A percentile compares a stretch with the other conserved stretches of the same genome.
Conservation (phyloP, 1,139 yeast species). For the Yamadazyma conglobata region DNA sequence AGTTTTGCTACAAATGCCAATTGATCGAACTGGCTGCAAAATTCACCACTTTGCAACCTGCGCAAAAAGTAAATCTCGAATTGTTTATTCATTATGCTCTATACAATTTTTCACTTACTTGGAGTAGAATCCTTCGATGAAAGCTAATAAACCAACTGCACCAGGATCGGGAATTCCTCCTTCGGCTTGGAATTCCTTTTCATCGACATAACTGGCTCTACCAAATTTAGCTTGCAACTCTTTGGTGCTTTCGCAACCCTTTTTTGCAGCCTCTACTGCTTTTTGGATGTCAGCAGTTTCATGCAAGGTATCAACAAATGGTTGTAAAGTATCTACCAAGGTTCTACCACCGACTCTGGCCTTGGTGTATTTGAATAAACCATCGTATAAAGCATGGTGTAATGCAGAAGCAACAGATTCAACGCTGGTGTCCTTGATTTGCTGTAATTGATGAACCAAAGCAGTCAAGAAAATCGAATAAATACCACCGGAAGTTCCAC, state of each 20-base stretch:
- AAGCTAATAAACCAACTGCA: slow-evolving; percentile 74
- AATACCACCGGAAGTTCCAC: slow-evolving; percentile 94
- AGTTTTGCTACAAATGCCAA: too few relatives aligned
- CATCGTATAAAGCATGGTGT: slow-evolving; percentile 37
- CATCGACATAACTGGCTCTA: slow-evolving; percentile 83
- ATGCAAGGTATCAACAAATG: slow-evolving; percentile 67
- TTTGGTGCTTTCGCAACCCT: slow-evolving; percentile 76
- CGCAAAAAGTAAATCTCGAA: too few relatives aligned
- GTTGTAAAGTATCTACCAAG: slow-evolving; percentile 80
- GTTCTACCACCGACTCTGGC: slow-evolving; percentile 93
- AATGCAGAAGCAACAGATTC: slow-evolving; percentile 26
- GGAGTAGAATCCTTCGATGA: slow-evolving; percentile 59
- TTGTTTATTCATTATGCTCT: too few relatives aligned
- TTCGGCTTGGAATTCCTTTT: slow-evolving; percentile 48
- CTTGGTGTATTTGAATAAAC: slow-evolving; percentile 67
- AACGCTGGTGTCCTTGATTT: slow-evolving; percentile 34
- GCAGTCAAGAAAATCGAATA: slow-evolving; percentile 73
- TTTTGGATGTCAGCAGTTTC: slow-evolving; percentile 46
- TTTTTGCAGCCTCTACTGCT: slow-evolving; percentile 67
- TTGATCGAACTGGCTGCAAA: too few relatives aligned
- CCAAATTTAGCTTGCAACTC: slow-evolving; percentile 83
- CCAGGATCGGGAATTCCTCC: slow-evolving; percentile 93
- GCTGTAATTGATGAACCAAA: slow-evolving; percentile 30
- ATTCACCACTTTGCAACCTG: too few relatives aligned
- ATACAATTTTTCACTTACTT: too few relatives aligned